Conservation (phyloP, 2,329 filamentous ascomycete genomes). For the Myrmaecium sp. region DNA sequence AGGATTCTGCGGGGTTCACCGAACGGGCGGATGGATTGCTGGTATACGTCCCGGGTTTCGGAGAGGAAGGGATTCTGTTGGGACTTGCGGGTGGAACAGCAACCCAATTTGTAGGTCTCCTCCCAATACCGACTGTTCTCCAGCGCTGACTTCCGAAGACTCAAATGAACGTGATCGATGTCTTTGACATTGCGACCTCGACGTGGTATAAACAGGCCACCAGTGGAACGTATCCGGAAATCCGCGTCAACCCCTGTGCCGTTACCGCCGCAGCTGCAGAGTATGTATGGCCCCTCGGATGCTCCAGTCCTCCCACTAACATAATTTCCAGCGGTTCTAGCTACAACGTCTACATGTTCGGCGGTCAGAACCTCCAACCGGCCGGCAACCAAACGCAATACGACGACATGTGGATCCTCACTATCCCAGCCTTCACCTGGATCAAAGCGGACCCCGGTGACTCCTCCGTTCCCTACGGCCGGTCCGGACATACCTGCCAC, state of each 20-base stretch:
- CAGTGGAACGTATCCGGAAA: slow-evolving; percentile 39
- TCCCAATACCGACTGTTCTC: neutral
- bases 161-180: slow-evolving; percentile 55
- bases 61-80: slow-evolving; percentile 56
- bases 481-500: slow-evolving; percentile 61
- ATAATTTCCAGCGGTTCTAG: slow-evolving; percentile 38
- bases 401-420: slow-evolving; percentile 63
- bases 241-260: slow-evolving; percentile 49
- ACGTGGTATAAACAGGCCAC: slow-evolving; percentile 63
- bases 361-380: slow-evolving; percentile 56
- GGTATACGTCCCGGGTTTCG: slow-evolving; percentile 62
- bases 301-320: slow-evolving; percentile 1
- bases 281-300: slow-evolving; percentile 10
- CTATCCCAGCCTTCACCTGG: slow-evolving; percentile 69
- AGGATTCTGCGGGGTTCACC: slow-evolving; percentile 48
- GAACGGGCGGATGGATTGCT: slow-evolving; percentile 58
- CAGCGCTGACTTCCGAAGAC: slow-evolving; percentile 25
- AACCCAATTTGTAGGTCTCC: slow-evolving; percentile 43
- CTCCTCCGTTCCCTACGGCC: slow-evolving; percentile 34
- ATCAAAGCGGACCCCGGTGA: slow-evolving; percentile 41
- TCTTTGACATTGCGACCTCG: slow-evolving; percentile 58
- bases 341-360: slow-evolving; percentile 65
- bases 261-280: slow-evolving; percentile 58
- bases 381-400: slow-evolving; percentile 42
- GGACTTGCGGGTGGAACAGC: slow-evolving; percentile 62